Evolutionary conservation across 805 yeast species (phyloP), one percentile per base, ranked within the genome.

Genomic region (Nakazawaea siamensis): DNA sequence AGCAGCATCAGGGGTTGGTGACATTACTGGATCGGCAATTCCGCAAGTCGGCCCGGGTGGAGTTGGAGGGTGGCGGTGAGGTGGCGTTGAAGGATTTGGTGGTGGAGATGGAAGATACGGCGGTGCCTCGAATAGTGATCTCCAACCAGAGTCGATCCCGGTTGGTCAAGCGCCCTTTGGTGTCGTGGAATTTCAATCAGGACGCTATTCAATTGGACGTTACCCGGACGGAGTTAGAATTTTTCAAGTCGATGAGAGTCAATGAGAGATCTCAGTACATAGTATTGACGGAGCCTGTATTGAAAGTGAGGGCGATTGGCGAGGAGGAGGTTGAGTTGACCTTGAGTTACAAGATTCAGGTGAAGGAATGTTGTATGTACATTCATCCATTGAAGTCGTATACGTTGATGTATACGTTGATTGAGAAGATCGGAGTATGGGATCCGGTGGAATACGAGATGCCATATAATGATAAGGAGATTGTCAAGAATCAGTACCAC

Each of bases 211-310:
- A n/a, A n/a, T n/a, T n/a, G n/a, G n/a, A n/a, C n/a, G n/a, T n/a
- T n/a, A n/a, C n/a, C n/a, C n/a, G n/a, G n/a, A n/a, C n/a, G n/a
- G n/a, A 8, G 24, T 20, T 20, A 20, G 33, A 25, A 18, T 29
- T 37, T 17, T 37, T 37, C 40, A 37, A 37, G 13, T 31, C 36
- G 4, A 13, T 29, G 6, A 23, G 40, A 33, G 19, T 29, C 5
- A 25, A 11, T 25, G 36, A 37, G 16, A 29, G 31, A 19, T 37
- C 40, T 5, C 10, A 11, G 15, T 31, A 31, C 19, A 23, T 36
- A 10, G 23, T 20, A 12, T 2, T 27, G 12, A 14, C 11, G 7
- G 24, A 27, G 16, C 39, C 39, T 4, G 1, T 16, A 7, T 21
- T 35, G 27, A 16, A n/a, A 8, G 10, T 35, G 11, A 21, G 12